Base-by-base conservation (phyloP, 2,329 filamentous ascomycete genomes). In the Colletotrichum gloeosporioides region DNA sequence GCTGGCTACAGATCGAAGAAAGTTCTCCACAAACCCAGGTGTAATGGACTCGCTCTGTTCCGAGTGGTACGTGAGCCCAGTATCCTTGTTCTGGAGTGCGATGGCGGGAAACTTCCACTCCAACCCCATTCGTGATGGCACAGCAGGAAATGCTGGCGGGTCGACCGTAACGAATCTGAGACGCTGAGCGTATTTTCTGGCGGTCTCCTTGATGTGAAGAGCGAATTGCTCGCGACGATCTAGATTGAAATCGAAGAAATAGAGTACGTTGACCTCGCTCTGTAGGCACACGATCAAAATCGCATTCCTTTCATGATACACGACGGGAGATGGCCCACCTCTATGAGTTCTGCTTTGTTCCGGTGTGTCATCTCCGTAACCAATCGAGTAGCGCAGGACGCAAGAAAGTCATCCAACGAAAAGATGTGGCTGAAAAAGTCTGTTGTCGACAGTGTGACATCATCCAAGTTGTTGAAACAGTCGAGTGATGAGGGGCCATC, bases 151-250 rank as follows among this genome's bases (percentile, higher is more conserved):
- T 72, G 89, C 86, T 25, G 78, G 71, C 0, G 83, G 83, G 75
- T 90, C 86, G 3, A 89, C 85, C 3, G 86, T 89, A 5, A 88
- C 85, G 75, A 90, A 89, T 71, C 80, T 82, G 15, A 90, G 82
- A 68, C 87, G 89, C 10, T 88, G 88, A 63, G 81, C 77, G 79
- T 88, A 89, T 77, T 85, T 85, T 75, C 85, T 86, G 2, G 89
- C 73, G 3, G 89, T 79, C 6, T 84, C 83, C 7, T 82, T 80
- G 65, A 90, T 82, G 8, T 81, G 79, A 1, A 79, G 62, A 6
- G 83, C 79, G 78, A 86, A 89, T 2, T 73, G 77, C 4, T 84
- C 80, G 4, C 84, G 83, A 36, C 87, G 83, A 10, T 75, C 34
- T 0, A 81, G 70, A 7, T 77, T 70, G 53, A 75, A 71, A 67